Evolutionary conservation across 768 basidiomycete species (phyloP).

Genomic region (Hericium alpestre): DNA sequence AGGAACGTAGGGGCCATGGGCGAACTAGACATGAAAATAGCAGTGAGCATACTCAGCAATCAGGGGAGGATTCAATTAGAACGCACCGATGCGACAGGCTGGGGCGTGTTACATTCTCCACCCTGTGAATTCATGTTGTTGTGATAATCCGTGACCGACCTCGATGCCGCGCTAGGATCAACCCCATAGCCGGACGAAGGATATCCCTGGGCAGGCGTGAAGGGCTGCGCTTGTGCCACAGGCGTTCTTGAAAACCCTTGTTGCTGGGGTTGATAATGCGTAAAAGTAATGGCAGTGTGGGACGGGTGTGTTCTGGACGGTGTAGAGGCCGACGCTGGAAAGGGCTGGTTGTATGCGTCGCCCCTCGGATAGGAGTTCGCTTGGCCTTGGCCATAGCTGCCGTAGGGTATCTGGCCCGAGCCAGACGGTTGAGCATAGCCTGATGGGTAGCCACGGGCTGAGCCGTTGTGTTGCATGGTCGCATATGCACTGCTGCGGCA

Average conservation of each 20-base stretch:
- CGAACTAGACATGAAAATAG: not conserved
- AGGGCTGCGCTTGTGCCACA: conserved; percentile 1
- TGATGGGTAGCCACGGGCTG: not conserved
- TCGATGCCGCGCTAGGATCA: not conserved
- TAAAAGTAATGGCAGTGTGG: conserved; percentile 10
- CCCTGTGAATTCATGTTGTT: not conserved
- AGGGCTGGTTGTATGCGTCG: not conserved
- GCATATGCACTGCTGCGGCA: conserved; percentile 28
- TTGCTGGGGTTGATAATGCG: conserved; percentile 14
- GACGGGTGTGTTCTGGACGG: not conserved
- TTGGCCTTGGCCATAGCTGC: not conserved
- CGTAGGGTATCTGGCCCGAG: conserved; percentile 4
- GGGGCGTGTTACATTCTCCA: not conserved
- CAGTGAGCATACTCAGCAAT: too few species aligned
- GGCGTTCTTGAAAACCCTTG: conserved; percentile 7
- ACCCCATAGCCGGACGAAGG: not conserved
- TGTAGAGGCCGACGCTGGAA: not conserved
- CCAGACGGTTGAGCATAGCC: conserved; percentile 1
- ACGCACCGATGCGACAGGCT: too few species aligned
- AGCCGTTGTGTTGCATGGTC: not conserved
- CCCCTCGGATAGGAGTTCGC: not conserved
- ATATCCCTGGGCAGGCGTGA: not conserved
- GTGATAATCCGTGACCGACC: not conserved
- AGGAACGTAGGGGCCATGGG: not conserved
- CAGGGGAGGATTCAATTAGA: too few species aligned